phyloP scores from a whole-genome alignment of 805 yeast genomes.

The Candida caryicola region DNA sequence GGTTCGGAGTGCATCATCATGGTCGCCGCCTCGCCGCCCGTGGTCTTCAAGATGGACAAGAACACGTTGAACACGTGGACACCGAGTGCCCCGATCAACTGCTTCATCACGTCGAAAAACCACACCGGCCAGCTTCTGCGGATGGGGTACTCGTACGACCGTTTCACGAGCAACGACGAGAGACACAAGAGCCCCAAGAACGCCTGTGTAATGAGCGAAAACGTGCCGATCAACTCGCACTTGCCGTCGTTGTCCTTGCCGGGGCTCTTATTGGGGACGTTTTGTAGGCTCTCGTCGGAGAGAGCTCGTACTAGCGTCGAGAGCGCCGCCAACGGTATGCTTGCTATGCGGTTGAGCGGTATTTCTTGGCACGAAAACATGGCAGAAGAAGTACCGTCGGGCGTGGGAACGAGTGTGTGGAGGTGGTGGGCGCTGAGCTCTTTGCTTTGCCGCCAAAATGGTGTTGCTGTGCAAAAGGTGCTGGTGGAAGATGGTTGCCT shows the following conservation, averaged over 20 bases:
- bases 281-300: neutral
- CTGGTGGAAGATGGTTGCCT: no score
- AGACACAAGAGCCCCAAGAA: conserved; percentile 75
- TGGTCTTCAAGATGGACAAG: conserved; percentile 58
- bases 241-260: conserved; percentile 25
- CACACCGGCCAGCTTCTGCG: conserved; percentile 86
- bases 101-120: conserved; percentile 88
- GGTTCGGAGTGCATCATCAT: neutral
- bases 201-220: conserved; percentile 75
- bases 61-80: conserved; percentile 76
- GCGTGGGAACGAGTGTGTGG: no score
- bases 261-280: neutral
- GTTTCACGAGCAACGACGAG: conserved; percentile 67
- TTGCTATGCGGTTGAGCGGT: conserved; percentile 6
- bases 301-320: conserved; percentile 3
- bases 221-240: conserved; percentile 69
- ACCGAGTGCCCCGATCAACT: conserved; percentile 80
- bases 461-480: no score
- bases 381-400: no score
- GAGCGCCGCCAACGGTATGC: conserved; percentile 5
- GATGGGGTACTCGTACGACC: conserved; percentile 74
- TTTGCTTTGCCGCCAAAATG: no score
- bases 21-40: conserved; percentile 4
- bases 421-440: no score
- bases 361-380: conserved; percentile 3